These are phyloP conservation scores for Malus sylvestris DNA, from an alignment of 306 rosid species.

Conservation along the genomic window DNA sequence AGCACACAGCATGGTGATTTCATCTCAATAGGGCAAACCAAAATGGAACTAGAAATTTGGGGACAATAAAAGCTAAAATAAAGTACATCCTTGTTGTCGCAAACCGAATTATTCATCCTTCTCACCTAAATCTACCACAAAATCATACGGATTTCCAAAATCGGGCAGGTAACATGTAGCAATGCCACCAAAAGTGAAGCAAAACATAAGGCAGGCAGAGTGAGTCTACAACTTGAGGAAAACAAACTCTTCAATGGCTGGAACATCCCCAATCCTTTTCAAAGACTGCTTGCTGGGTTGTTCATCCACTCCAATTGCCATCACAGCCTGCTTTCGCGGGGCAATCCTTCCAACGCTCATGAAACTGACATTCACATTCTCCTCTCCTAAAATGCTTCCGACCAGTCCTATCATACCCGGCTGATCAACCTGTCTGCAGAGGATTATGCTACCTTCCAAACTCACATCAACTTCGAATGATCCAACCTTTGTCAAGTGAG, in stretches of 20 bases:
- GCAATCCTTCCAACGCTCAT: slow-evolving; percentile 98
- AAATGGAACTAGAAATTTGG: neutral
- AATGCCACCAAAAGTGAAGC: slow-evolving; percentile 12
- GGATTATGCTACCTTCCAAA: slow-evolving; percentile 83
- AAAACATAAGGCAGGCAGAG: neutral
- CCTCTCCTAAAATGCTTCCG: slow-evolving; percentile 81
- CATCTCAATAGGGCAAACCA: neutral
- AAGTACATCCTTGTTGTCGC: slow-evolving; percentile 2
- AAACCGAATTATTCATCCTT: slow-evolving; percentile 29
- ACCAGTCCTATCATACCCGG: slow-evolving; percentile 93
- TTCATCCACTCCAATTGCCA: slow-evolving; percentile 98
- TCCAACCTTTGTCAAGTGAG: slow-evolving; percentile 92
- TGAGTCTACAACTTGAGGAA: slow-evolving; percentile 75
- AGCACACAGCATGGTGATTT: neutral
- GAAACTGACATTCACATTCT: slow-evolving; percentile 93
- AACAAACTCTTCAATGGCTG: slow-evolving; percentile 89
- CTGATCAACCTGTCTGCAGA: slow-evolving; percentile 97
- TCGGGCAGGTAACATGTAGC: slow-evolving; percentile 17
- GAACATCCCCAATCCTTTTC: slow-evolving; percentile 79
- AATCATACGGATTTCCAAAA: slow-evolving; percentile 23
- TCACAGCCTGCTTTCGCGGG: slow-evolving; percentile 96
- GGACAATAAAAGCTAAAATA: neutral
- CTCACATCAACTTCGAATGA: slow-evolving; percentile 95
- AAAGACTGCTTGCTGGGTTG: slow-evolving; percentile 61
- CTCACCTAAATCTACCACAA: slow-evolving; percentile 18